Evolutionary conservation across 768 basidiomycete species (phyloP), one percentile per base, ranked within the genome.

Genomic region (Hygrophoropsis aurantiaca): DNA sequence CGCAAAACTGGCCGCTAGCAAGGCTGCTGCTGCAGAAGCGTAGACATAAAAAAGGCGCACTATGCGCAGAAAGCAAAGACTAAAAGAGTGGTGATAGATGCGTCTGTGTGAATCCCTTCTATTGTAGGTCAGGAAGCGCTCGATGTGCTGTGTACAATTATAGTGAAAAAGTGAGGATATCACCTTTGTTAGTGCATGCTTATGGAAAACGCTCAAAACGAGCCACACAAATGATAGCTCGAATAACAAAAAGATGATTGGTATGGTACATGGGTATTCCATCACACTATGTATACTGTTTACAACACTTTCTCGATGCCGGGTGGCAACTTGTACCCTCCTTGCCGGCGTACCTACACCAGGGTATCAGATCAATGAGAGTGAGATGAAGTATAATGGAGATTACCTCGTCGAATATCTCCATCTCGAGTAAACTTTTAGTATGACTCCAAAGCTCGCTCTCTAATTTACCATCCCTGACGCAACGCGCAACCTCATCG

Each of bases 401-500:
- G 52, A 67, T 36, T 11, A 77, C 75, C 66, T 73, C 65, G 51
- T 80, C 79, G 52, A 81, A 80, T 39, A 77, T 68, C 43, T 72
- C 67, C 69, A 78, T 79, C 42, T 72, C 66, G 18, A 80, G 59
- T 44, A 72, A 54, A 45, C 73, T 76, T 61, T 79, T 77, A 23
- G 74, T 71, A 51, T 69, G 73, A 2, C 68, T 66, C 74, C 77
- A 78, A 21, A 68, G 39, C 3, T 71, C 68, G 51, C 75, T 75
- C 64, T 79, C 68, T 16, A 69, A 51, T 62, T 75, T 77, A 15
- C 77, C 73, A 41, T 75, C 76, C 19, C 69, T 48, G 20, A 78
- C 54, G 49, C 72, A 74, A 18, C 74, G 53, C 6, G 73, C 78
- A 25, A 75, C 74, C 40, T 79, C 77, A 51, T 80, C 77, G 10